A percentile compares a stretch with the other conserved stretches of the same genome.
These are phyloP conservation scores for Heliamphora pulchella DNA, from an alignment of 179 eudicot genomes.

Conservation along the genomic window DNA sequence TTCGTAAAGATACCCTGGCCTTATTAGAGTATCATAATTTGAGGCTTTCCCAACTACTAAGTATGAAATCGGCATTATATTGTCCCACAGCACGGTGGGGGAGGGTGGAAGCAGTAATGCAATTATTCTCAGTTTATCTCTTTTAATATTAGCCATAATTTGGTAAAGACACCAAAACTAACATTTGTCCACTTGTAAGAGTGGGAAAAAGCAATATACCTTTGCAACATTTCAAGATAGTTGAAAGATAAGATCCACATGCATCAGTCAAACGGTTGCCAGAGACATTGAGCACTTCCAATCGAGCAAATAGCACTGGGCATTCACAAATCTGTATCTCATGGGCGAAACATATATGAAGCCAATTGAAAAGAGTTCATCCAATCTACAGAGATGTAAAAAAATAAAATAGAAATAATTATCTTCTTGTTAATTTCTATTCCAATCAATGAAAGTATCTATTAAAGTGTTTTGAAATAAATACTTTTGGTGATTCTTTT, in stretches of 20 bases:
- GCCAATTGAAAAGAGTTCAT: background rate
- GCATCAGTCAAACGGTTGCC: conserved; percentile 93
- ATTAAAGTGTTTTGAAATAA: no score
- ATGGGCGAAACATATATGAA: background rate
- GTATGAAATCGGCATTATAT: background rate
- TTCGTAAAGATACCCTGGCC: background rate
- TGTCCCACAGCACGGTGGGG: background rate
- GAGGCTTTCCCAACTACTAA: background rate
- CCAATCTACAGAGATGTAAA: background rate
- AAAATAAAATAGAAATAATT: background rate
- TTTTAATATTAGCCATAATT: background rate
- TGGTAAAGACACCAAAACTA: background rate
- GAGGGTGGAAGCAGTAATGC: background rate
- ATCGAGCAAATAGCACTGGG: conserved; percentile 63
- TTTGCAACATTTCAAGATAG: conserved; percentile 69
- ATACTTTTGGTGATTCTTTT: no score
- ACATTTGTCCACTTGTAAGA: background rate
- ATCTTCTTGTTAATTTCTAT: no score
- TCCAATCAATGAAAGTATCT: no score
- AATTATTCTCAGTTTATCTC: background rate
- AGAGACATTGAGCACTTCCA: conserved; percentile 90
- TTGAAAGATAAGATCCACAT: conserved; percentile 71
- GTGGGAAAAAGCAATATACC: conserved; percentile 34
- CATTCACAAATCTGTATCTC: conserved; percentile 79
- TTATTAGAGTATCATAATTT: background rate